These are phyloP conservation scores for Fistulinella cinereoalba DNA, from an alignment of 1,284 basidiomycete species.

Conservation along the genomic window DNA sequence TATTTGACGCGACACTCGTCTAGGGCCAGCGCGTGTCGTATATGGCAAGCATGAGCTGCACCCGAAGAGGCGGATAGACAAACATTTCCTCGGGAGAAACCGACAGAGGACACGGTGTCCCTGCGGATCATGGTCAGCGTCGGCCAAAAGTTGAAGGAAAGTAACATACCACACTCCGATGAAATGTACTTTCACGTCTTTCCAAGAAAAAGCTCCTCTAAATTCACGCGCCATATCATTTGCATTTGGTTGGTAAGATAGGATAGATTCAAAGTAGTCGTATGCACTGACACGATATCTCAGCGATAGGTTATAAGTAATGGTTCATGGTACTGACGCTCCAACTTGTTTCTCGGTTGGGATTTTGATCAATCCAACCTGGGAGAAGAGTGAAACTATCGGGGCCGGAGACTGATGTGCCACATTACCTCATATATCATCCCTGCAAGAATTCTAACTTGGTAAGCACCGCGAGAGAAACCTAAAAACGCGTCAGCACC, in stretches of 20 bases:
- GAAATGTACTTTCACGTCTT: conserved; percentile 26
- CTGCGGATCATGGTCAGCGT: conserved; percentile 2
- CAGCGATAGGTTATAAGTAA: too few relatives aligned
- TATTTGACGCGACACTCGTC: conserved; percentile 39
- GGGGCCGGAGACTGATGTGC: background rate
- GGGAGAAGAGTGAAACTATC: background rate
- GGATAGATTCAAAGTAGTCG: conserved; percentile 18
- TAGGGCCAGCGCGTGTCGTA: conserved; percentile 26
- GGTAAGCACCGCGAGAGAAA: conserved; percentile 37
- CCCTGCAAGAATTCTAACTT: conserved; percentile 29
- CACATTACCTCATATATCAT: conserved; percentile 29
- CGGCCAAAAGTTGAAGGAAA: background rate
- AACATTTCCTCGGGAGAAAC: conserved; percentile 21
- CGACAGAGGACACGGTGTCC: conserved; percentile 30
- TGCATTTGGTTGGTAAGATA: conserved; percentile 2
- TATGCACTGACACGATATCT: too few relatives aligned
- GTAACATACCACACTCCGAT: conserved; percentile 32
- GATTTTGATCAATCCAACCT: background rate
- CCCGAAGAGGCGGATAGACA: conserved; percentile 19
- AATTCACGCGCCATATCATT: conserved; percentile 15
- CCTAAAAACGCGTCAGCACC: conserved; percentile 14
- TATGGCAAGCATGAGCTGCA: conserved; percentile 20
- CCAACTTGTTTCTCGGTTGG: background rate
- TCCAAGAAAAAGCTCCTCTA: conserved; percentile 18
- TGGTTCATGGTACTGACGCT: background rate